phyloP scores from a whole-genome alignment of 2,329 filamentous ascomycete species.

The Cryphonectria radicalis region DNA sequence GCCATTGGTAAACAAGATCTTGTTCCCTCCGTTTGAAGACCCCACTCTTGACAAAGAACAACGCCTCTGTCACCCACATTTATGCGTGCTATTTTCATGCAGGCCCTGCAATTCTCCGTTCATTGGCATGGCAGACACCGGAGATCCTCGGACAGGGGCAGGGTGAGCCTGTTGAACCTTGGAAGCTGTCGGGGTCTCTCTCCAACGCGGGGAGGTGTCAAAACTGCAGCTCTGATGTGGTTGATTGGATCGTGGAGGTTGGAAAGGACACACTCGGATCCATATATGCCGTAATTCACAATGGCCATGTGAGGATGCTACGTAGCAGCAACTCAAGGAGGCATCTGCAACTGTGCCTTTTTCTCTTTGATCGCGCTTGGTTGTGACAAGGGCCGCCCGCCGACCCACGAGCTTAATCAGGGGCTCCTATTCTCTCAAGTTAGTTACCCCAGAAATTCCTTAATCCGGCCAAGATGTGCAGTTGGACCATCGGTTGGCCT shows the following conservation, averaged over 20 bases:
- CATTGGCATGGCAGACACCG: conserved; percentile 11
- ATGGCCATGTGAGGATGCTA: not conserved
- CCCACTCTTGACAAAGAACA: conserved; percentile 1
- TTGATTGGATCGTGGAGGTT: not conserved
- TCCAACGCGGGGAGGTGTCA: not conserved
- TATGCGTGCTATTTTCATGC: conserved; percentile 13
- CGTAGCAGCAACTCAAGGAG: not conserved
- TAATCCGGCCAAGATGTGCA: not conserved
- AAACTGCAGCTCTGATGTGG: not conserved
- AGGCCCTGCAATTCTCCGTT: conserved; percentile 13
- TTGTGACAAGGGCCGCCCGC: not conserved
- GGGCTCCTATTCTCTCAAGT: not conserved
- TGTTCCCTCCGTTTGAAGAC: not conserved
- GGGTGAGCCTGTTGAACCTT: not conserved
- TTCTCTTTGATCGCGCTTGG: not conserved
- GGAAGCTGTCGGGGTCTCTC: not conserved
- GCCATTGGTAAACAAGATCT: conserved; percentile 7
- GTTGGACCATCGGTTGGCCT: not conserved
- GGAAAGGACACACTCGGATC: not conserved
- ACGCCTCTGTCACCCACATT: conserved; percentile 2
- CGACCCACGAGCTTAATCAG: not conserved
- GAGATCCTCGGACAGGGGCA: not conserved
- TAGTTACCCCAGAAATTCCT: not conserved
- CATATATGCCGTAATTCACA: not conserved
- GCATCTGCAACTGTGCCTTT: not conserved